Evolutionary conservation across 1,284 basidiomycete species (phyloP).

Genomic region (Malassezia pachydermatis): DNA sequence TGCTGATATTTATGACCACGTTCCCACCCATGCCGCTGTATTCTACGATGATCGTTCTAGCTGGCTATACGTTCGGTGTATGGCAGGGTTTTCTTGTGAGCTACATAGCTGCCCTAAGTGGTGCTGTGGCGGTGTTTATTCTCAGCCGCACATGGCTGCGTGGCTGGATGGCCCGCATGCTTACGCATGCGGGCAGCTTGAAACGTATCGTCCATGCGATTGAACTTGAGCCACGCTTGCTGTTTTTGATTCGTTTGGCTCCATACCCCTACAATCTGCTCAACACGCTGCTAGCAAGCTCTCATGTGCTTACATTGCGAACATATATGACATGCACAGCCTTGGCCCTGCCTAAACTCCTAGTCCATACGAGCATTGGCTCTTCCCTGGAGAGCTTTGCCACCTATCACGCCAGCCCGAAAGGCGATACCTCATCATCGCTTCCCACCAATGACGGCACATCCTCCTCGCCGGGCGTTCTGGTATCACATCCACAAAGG

Average conservation of each 20-base stretch:
- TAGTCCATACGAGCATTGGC: constrained; percentile 72
- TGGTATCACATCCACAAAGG: not conserved
- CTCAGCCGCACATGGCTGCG: constrained; percentile 64
- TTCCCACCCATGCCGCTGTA: constrained; percentile 68
- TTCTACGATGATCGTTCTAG: constrained; percentile 73
- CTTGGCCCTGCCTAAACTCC: constrained; percentile 70
- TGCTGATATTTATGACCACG: constrained; percentile 46
- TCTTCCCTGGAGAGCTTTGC: constrained; percentile 71
- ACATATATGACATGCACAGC: constrained; percentile 72
- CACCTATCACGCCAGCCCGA: constrained; percentile 53
- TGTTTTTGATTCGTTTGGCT: constrained; percentile 72
- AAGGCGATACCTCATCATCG: not conserved
- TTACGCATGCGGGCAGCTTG: constrained; percentile 53
- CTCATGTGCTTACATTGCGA: constrained; percentile 65
- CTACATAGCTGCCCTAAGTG: constrained; percentile 69
- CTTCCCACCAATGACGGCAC: constrained; percentile 6
- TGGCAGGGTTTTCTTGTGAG: constrained; percentile 69
- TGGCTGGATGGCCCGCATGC: constrained; percentile 61
- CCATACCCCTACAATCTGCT: constrained; percentile 63
- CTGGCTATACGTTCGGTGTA: constrained; percentile 73
- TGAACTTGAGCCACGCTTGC: constrained; percentile 68
- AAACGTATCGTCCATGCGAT: constrained; percentile 64
- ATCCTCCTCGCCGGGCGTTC: not conserved
- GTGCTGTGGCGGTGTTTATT: constrained; percentile 67
- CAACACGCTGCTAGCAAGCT: constrained; percentile 76